Evolutionary conservation across 345 rosid species (phyloP), one percentile per base, ranked within the genome.

Genomic region (Salix purpurea): DNA sequence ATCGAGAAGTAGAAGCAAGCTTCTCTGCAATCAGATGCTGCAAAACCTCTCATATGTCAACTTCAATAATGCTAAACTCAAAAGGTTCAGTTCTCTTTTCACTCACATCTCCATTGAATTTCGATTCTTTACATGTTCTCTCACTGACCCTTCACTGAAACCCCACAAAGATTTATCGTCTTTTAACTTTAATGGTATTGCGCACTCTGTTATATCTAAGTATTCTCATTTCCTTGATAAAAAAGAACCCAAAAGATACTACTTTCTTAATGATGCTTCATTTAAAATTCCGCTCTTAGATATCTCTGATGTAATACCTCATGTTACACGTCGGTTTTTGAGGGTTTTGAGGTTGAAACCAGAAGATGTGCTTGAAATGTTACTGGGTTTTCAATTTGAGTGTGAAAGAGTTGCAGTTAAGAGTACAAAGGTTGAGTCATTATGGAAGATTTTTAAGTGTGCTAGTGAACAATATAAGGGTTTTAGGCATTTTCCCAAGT

Each of bases 391-490:
- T 78, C 71, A 82, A 69, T 74, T 78, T 67, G 89, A 87, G 79
- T 70, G 74, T 65, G 83, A 76, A 67, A 88, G 76, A 73, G 83
- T 72, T 74, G 87, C 50, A 39, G 44, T 80, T 81, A 74, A 68
- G 32, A 73, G 74, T 52, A 77, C 67, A 83, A 92, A 92, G 86
- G 84, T 90, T 16, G 90, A 72, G 79, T 71, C 90, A 84, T 80
- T 94, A 68, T 91, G 94, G 96, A 83, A 76, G 70, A 3, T 91
- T 81, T 92, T 92, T 82, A 87, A 76, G 74, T 89, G 87, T 85
- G 89, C 72, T 71, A 67, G 60, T 75, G 80, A 74, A 67, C 87
- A 86, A 40, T 28, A 71, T 71, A 77, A 75, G 80, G 87, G 86
- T 81, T 88, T 89, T 80, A 84, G 84, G 84, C 94, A 90, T 86